These are phyloP conservation scores for Capronia epimyces DNA, from an alignment of 2,329 filamentous ascomycete species.

Conservation along the genomic window DNA sequence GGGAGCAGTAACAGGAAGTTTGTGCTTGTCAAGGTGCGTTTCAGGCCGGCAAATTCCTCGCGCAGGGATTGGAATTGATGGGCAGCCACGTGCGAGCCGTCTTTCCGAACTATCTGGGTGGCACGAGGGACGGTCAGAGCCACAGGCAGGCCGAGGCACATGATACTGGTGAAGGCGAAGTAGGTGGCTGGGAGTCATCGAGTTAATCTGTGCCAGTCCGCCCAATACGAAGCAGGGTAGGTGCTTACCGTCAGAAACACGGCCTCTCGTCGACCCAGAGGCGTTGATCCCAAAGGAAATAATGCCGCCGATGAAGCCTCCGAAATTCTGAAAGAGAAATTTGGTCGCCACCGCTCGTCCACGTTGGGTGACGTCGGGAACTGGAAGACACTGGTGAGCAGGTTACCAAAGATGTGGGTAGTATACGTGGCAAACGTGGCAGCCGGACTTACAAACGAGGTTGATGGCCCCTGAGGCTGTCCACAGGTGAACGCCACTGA, in stretches of 20 bases:
- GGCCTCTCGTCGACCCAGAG: neutral
- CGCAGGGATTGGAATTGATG: neutral
- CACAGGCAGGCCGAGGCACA: neutral
- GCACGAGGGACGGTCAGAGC: neutral
- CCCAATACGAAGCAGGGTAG: too few species aligned
- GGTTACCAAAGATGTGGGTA: too few species aligned
- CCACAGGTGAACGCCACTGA: neutral
- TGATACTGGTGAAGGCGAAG: neutral
- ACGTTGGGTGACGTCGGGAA: neutral
- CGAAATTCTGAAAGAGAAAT: neutral
- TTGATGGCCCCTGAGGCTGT: neutral
- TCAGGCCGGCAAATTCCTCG: neutral
- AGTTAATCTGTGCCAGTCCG: neutral
- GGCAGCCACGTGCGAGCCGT: neutral
- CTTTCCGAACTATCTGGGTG: neutral
- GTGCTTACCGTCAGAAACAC: neutral
- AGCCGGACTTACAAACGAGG: neutral
- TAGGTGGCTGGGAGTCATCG: neutral
- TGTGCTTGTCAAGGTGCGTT: neutral
- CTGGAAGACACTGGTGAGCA: too few species aligned
- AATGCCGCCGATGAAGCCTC: neutral
- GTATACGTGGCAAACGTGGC: neutral
- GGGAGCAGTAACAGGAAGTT: neutral
- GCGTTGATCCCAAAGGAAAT: neutral
- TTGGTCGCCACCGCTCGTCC: neutral